These are phyloP conservation scores for Chloris gayana DNA, from an alignment of 176 grass and related monocot species.

Conservation along the genomic window DNA sequence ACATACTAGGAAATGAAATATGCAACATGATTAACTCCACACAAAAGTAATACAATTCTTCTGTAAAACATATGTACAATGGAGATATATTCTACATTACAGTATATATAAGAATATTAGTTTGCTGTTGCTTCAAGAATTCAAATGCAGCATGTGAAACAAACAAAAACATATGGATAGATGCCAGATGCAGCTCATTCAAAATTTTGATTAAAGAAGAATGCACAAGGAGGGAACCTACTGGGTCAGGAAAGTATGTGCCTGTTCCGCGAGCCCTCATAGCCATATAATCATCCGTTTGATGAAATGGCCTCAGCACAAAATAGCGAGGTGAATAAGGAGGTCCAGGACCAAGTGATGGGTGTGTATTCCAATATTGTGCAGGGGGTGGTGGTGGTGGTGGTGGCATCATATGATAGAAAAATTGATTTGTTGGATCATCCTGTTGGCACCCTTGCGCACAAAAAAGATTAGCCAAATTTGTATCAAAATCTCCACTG, in stretches of 20 bases:
- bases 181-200: conserved; percentile 11
- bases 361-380: conserved; percentile 50
- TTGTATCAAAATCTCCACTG: conserved; percentile 46
- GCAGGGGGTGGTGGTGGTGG: conserved; percentile 31
- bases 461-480: conserved; percentile 61
- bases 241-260: conserved; percentile 82
- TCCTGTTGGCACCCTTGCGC: conserved; percentile 49
- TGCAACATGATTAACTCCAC: not conserved
- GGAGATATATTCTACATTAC: too few species aligned
- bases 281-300: conserved; percentile 53
- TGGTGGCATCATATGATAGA: conserved; percentile 43
- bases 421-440: conserved; percentile 25
- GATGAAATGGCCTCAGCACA: conserved; percentile 52
- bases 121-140: not conserved
- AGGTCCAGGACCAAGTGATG: conserved; percentile 54
- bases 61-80: conserved; percentile 19
- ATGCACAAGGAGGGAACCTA: conserved; percentile 35
- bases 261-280: conserved; percentile 72
- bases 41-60: conserved; percentile 21
- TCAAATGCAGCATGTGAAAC: conserved; percentile 12
- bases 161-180: conserved; percentile 18
- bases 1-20: not conserved
- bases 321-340: conserved; percentile 60
- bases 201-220: conserved; percentile 25
- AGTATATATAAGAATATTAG: conserved; percentile 8